phyloP scores from a whole-genome alignment of 192 early-diverging fungal genomes.

The Coemansia sp. region DNA sequence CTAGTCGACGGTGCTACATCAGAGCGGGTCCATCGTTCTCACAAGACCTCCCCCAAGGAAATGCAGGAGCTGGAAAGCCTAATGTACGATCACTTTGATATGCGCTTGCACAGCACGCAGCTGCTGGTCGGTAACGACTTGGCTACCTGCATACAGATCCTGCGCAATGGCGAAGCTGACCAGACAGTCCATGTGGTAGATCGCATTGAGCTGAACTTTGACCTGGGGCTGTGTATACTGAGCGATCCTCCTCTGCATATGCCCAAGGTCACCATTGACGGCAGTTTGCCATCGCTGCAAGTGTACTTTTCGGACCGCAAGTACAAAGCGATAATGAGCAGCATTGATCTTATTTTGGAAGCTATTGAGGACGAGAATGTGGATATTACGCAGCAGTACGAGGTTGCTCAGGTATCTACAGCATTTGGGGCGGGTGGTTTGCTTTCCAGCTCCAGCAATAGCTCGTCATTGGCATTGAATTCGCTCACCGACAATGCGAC shows the following conservation, averaged over 20 bases:
- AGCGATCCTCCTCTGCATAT: slow-evolving; percentile 68
- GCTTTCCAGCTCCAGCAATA: slow-evolving; percentile 6
- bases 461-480: slow-evolving; percentile 1
- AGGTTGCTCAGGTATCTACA: slow-evolving; percentile 19
- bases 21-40: slow-evolving; percentile 64
- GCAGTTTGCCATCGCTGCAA: slow-evolving; percentile 77
- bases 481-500: not conserved
- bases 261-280: slow-evolving; percentile 72
- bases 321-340: slow-evolving; percentile 83
- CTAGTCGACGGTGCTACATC: slow-evolving; percentile 68
- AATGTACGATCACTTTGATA: slow-evolving; percentile 90
- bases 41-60: slow-evolving; percentile 60
- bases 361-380: slow-evolving; percentile 48
- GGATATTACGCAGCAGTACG: slow-evolving; percentile 48
- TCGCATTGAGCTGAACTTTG: slow-evolving; percentile 78
- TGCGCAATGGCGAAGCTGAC: slow-evolving; percentile 52
- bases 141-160: slow-evolving; percentile 66
- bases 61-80: slow-evolving; percentile 70
- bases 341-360: slow-evolving; percentile 67
- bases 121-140: slow-evolving; percentile 76
- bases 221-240: slow-evolving; percentile 81
- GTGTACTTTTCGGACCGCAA: slow-evolving; percentile 93
- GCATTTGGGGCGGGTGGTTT: slow-evolving; percentile 48
- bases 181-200: slow-evolving; percentile 79
- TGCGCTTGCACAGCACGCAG: slow-evolving; percentile 78